Conservation (phyloP, 2,329 filamentous ascomycete genomes). For the Ceratocystis destructans region DNA sequence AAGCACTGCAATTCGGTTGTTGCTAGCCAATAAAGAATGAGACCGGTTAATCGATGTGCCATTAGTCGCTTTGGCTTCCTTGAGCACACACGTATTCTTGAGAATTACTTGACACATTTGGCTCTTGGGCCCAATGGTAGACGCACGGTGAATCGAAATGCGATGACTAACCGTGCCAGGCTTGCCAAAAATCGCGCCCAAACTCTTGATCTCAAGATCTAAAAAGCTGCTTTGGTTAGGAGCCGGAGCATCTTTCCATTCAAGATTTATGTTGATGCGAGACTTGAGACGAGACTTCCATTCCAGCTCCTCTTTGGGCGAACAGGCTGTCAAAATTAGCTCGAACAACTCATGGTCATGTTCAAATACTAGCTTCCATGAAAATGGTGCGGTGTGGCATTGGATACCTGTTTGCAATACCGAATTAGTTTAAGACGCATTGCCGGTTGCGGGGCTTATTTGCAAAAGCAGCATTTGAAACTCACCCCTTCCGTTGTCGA, state of each 20-base stretch:
- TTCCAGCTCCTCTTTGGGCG: conserved; percentile 59
- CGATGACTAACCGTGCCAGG: conserved; percentile 51
- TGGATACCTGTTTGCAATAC: conserved; percentile 51
- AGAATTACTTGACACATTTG: conserved; percentile 65
- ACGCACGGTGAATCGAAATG: conserved; percentile 66
- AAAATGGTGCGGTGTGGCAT: conserved; percentile 73
- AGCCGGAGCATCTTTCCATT: conserved; percentile 5
- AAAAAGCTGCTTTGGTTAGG: conserved; percentile 48
- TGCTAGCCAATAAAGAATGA: conserved; percentile 62
- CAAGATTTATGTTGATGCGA: conserved; percentile 1
- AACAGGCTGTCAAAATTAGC: conserved; percentile 76
- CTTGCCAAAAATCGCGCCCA: conserved; percentile 63
- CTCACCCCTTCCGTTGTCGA: conserved; percentile 61
- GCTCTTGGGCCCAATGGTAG: conserved; percentile 56
- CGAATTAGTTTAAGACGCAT: conserved; percentile 19
- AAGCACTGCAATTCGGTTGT: conserved; percentile 51
- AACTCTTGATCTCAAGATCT: conserved; percentile 54
- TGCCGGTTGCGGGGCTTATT: not conserved
- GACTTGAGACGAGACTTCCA: conserved; percentile 60
- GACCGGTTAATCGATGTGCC: conserved; percentile 55
- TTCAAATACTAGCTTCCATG: conserved; percentile 86
- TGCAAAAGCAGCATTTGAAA: conserved; percentile 14
- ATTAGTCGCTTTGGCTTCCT: conserved; percentile 36
- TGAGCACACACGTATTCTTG: conserved; percentile 64
- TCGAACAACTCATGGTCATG: conserved; percentile 65